A percentile compares a stretch with the other conserved stretches of the same genome.
These are phyloP conservation scores for Allium sativum DNA, from an alignment of 106 monocot species.

Conservation along the genomic window DNA sequence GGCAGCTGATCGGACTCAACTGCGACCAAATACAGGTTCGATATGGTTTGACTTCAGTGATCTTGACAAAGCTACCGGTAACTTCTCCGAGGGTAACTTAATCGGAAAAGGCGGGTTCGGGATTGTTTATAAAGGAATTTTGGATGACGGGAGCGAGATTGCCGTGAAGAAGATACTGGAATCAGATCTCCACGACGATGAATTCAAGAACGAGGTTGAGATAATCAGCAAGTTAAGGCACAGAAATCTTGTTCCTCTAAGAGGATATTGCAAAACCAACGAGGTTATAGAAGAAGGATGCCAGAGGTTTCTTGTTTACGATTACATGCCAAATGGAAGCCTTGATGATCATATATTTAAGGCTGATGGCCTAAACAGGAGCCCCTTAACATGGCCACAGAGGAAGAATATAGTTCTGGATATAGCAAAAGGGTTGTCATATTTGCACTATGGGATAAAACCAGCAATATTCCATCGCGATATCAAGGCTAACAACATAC, in stretches of 20 bases:
- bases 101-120: constrained; percentile 67
- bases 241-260: constrained; percentile 64
- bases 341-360: constrained; percentile 49
- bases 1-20: not conserved
- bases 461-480: constrained; percentile 77
- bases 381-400: constrained; percentile 49
- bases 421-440: constrained; percentile 58
- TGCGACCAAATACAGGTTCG: constrained; percentile 56
- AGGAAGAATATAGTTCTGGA: constrained; percentile 65
- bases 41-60: constrained; percentile 43
- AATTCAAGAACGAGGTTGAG: constrained; percentile 75
- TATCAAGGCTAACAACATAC: constrained; percentile 79
- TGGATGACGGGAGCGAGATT: constrained; percentile 43
- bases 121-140: constrained; percentile 52
- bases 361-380: not conserved
- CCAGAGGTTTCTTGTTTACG: constrained; percentile 62
- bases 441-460: constrained; percentile 71
- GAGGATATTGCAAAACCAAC: constrained; percentile 68
- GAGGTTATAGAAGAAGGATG: constrained; percentile 35
- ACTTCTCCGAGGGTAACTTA: constrained; percentile 40
- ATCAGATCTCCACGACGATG: constrained; percentile 46
- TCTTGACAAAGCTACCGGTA: constrained; percentile 38
- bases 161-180: constrained; percentile 66
- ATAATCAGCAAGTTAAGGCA: constrained; percentile 67
- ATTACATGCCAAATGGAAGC: constrained; percentile 66